These are phyloP conservation scores for Adansonia digitata DNA, from an alignment of 345 rosid species.

Conservation along the genomic window DNA sequence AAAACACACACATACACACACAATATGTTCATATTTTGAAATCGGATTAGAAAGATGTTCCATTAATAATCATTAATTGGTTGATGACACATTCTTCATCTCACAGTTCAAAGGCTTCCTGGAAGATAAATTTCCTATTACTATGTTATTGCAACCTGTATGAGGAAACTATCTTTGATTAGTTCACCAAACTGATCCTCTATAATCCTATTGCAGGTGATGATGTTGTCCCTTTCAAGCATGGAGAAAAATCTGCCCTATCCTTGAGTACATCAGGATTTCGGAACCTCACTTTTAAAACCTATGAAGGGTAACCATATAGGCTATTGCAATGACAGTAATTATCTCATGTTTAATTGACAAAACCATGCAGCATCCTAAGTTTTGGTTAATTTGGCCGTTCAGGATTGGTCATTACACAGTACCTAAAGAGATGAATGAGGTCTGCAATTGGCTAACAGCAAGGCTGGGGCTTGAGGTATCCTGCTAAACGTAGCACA, in stretches of 20 bases:
- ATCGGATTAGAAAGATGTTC: not conserved
- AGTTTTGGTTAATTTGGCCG: conserved; percentile 4
- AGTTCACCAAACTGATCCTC: not conserved
- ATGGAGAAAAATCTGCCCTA: conserved; percentile 78
- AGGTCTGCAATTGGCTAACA: conserved; percentile 67
- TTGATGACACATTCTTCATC: not conserved
- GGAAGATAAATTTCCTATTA: not conserved
- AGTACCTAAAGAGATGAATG: conserved; percentile 75
- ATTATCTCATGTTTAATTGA: not conserved
- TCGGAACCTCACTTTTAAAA: conserved; percentile 58
- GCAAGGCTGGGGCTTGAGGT: conserved; percentile 72
- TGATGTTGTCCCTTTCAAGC: conserved; percentile 63
- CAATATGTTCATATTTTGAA: not conserved
- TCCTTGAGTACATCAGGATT: conserved; percentile 57
- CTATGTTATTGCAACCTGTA: too few species aligned
- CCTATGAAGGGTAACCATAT: conserved; percentile 59
- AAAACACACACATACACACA: not conserved
- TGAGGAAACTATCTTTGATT: not conserved
- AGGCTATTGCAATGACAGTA: not conserved
- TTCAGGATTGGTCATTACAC: conserved; percentile 88
- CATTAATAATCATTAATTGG: not conserved
- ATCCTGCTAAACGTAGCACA: conserved; percentile 23
- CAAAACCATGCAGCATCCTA: not conserved
- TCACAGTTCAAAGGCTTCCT: not conserved
- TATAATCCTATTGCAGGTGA: conserved; percentile 44